Base-by-base conservation (phyloP, 2,329 filamentous ascomycete genomes). In the Diaporthe longicolla region DNA sequence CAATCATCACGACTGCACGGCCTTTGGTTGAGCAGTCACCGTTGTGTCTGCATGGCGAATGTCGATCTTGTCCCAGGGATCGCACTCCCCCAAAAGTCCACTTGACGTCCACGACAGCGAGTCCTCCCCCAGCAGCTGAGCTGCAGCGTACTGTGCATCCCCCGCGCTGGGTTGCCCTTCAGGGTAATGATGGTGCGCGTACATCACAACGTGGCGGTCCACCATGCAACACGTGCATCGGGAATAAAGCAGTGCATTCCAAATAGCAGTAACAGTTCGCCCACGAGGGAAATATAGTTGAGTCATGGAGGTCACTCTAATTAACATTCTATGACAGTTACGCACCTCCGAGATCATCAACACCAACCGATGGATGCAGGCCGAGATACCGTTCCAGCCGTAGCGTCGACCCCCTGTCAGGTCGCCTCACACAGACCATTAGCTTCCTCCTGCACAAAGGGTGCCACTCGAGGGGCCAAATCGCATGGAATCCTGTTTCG, bases 161-260 rank as follows among this genome's bases (percentile, higher is more conserved):
- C 63, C 63, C 63, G 63, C 63, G 63, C 26, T 21, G 15, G 32
- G 48, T 29, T 68, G 48, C 63, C 48, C 32, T 13, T 68, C 63
- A 40, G 32, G 48, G 63, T 40, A 68, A 68, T 54, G 63, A 68
- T 54, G 48, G 63, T 52, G 21, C 32, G 26, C 9, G 63, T 40
- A 26, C 29, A 63, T 29, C 13, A n/a, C 45, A 66, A 66, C 63
- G 63, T 66, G 45, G 43, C n/a, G 63, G 63, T 66, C 45, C 63
- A 66, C 29, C 21, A 35, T 32, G 26, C 19, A 2, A 19, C 7
- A 52, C 19, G 63, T 68, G 32, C 45, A 19, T 32, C 63, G 63
- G 48, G 48, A 68, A 54, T 68, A 68, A 68, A n/a, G 26, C 21
- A 26, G 21, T 40, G 45, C 48, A 68, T 68, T 68, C 63, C 63